A percentile compares a stretch with the other conserved stretches of the same genome.
Conservation (phyloP, 2,329 filamentous ascomycete species). For the Pseudogymnoascus sp. region DNA sequence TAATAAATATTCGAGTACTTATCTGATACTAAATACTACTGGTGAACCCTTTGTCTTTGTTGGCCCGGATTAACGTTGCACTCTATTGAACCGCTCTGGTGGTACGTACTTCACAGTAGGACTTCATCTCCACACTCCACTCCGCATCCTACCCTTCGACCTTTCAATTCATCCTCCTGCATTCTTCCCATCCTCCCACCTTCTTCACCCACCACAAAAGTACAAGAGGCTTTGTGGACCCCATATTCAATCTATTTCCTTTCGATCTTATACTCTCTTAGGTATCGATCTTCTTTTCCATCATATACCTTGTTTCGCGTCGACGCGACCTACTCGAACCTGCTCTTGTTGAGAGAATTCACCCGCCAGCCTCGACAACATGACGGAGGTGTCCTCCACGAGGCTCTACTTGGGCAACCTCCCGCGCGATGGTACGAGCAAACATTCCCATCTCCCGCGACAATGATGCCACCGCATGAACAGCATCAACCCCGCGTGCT, state of each 20-base stretch:
- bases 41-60: too few species aligned
- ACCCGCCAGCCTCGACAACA: slow-evolving; percentile 22
- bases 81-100: neutral
- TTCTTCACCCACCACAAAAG: neutral
- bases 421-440: slow-evolving; percentile 76
- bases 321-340: neutral
- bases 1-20: neutral
- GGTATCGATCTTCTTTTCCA: neutral
- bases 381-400: slow-evolving; percentile 87
- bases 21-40: neutral
- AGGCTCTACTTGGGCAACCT: slow-evolving; percentile 97
- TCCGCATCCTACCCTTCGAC: neutral
- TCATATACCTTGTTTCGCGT: neutral
- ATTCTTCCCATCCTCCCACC: neutral
- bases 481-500: slow-evolving; percentile 7
- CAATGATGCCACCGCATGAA: neutral
- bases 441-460: slow-evolving; percentile 12
- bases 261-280: neutral
- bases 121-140: neutral
- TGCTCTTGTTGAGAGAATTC: neutral
- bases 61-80: neutral
- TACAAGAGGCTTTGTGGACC: neutral
- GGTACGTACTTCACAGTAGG: neutral
- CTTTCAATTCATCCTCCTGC: neutral
- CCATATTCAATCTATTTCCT: neutral